Percentiles rank a stretch among this genome's conserved stretches.
phyloP scores from a whole-genome alignment of 352 stramenopile genomes.

The Pelagophyceae sp. region DNA sequence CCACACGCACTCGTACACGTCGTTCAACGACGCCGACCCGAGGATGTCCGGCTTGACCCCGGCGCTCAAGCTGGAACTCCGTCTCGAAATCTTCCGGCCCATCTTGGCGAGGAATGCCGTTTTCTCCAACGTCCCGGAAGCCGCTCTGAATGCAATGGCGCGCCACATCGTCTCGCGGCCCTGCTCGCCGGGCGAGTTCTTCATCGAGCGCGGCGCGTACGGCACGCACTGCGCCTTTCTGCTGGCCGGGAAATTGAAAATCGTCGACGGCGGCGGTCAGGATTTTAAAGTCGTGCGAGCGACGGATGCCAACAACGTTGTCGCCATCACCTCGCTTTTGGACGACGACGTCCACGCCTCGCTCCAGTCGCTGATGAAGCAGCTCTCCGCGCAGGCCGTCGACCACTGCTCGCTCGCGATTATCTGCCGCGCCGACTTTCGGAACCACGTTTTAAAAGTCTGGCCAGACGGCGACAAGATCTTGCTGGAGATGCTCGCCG shows the following conservation, averaged over 20 bases:
- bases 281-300: neutral
- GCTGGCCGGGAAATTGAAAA: neutral
- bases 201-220: neutral
- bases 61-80: constrained; percentile 5
- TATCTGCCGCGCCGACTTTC: neutral
- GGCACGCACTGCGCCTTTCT: neutral
- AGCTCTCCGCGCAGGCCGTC: neutral
- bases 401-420: neutral
- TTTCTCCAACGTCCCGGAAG: neutral
- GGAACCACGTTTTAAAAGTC: neutral
- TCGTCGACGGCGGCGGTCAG: neutral
- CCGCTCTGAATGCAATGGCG: neutral
- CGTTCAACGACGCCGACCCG: constrained; percentile 15
- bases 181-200: neutral
- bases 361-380: neutral
- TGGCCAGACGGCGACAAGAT: neutral
- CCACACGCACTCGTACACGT: neutral
- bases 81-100: constrained; percentile 1
- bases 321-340: constrained; percentile 1
- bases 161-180: neutral
- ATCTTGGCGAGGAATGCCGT: neutral
- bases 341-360: constrained; percentile 1
- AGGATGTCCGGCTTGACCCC: neutral
- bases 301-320: constrained; percentile 6
- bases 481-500: neutral